These are phyloP conservation scores for Debaryomyces prosopidis DNA, from an alignment of 805 yeast species.

Conservation along the genomic window DNA sequence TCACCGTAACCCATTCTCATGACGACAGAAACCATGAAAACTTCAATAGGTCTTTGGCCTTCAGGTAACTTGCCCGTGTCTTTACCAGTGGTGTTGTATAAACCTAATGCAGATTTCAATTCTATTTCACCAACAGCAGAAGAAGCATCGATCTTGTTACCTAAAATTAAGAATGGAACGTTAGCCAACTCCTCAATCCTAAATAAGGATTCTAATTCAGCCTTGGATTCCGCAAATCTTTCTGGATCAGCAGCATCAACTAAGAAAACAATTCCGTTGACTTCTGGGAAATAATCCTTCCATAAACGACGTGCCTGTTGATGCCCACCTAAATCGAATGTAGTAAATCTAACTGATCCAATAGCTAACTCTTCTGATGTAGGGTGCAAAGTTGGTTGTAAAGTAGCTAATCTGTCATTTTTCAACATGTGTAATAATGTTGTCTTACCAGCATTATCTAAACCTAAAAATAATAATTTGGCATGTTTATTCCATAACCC, in stretches of 20 bases:
- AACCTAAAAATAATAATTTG: slow-evolving; percentile 46
- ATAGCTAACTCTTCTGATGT: slow-evolving; percentile 97
- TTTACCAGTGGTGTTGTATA: slow-evolving; percentile 85
- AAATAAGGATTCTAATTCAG: slow-evolving; percentile 90
- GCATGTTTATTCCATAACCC: slow-evolving; percentile 53
- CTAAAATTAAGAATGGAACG: slow-evolving; percentile 92
- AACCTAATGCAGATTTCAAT: slow-evolving; percentile 84
- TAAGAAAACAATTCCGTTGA: slow-evolving; percentile 91
- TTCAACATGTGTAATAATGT: slow-evolving; percentile 51
- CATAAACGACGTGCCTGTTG: slow-evolving; percentile 98
- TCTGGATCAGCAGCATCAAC: slow-evolving; percentile 97
- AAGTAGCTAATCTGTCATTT: slow-evolving; percentile 95
- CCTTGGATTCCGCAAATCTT: slow-evolving; percentile 91
- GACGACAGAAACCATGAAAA: slow-evolving; percentile 96
- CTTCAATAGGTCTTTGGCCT: slow-evolving; percentile 88
- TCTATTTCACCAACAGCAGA: slow-evolving; percentile 94
- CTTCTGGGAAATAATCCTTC: slow-evolving; percentile 99
- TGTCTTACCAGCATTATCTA: slow-evolving; percentile 50
- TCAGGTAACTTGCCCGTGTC: slow-evolving; percentile 62
- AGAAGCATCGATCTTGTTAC: slow-evolving; percentile 95
- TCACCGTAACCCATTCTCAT: slow-evolving; percentile 99
- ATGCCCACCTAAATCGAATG: slow-evolving; percentile 98
- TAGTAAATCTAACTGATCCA: slow-evolving; percentile 94
- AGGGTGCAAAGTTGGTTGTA: slow-evolving; percentile 98
- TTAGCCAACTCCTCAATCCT: slow-evolving; percentile 85